phyloP scores from a whole-genome alignment of 345 rosid species.

The Ailanthus altissimus region DNA sequence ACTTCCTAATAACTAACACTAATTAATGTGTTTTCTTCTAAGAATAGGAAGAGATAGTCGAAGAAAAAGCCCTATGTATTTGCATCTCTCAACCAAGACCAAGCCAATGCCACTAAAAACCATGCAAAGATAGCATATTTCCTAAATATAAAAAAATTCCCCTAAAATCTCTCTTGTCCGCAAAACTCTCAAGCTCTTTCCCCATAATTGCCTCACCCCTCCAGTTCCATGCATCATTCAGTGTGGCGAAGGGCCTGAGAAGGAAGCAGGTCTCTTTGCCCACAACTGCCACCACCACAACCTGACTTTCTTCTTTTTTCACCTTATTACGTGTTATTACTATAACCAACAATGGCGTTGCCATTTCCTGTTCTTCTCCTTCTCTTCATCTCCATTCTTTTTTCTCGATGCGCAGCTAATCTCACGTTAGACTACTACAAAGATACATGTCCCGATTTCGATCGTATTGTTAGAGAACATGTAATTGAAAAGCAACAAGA shows the following conservation, averaged over 20 bases:
- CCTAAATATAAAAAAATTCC: background rate
- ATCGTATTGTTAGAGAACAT: conserved; percentile 40
- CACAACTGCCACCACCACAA: background rate
- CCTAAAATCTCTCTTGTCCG: conserved; percentile 31
- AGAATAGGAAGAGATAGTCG: too few species aligned
- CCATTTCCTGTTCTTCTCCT: conserved; percentile 15
- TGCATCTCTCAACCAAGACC: too few species aligned
- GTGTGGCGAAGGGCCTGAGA: background rate
- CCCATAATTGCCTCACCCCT: background rate
- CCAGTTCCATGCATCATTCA: background rate
- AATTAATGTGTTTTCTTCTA: too few species aligned
- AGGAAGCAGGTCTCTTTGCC: conserved; percentile 10
- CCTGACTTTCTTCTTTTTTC: background rate
- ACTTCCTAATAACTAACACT: too few species aligned
- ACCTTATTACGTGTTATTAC: too few species aligned
- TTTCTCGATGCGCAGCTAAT: conserved; percentile 18
- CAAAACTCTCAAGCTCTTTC: background rate
- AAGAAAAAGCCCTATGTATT: too few species aligned
- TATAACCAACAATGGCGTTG: conserved; percentile 16
- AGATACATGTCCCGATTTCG: conserved; percentile 52
- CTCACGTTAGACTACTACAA: conserved; percentile 50
- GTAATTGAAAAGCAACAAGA: conserved; percentile 36
- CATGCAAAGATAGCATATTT: background rate
- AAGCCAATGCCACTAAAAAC: background rate
- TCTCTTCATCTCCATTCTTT: background rate